Evolutionary conservation across 169 alveolate genomes (phyloP).

Genomic region (Sarcocystis neurona): DNA sequence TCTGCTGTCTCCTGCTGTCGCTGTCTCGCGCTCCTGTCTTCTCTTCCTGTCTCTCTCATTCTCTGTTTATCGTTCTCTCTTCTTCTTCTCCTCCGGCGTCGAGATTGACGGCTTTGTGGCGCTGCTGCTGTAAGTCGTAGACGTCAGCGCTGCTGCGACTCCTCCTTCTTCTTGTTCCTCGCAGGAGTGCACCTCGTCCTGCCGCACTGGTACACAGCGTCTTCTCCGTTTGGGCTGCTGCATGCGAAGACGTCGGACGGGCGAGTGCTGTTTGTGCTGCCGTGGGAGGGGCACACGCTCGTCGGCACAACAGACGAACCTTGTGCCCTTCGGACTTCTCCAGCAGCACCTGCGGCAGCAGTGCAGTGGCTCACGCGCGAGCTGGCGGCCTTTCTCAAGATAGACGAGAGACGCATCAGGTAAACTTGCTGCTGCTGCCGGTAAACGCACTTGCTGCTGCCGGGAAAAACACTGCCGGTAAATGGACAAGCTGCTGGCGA

Average conservation of each 20-base stretch:
- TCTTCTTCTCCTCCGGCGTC: neutral
- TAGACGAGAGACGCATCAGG: constrained; percentile 70
- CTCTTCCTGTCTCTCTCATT: neutral
- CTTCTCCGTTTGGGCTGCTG: constrained; percentile 83
- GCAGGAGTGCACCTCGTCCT: constrained; percentile 51
- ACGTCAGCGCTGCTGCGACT: too few species aligned
- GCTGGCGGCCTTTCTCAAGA: constrained; percentile 73
- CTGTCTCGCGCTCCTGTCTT: neutral
- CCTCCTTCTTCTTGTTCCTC: neutral
- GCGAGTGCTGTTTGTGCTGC: constrained; percentile 88
- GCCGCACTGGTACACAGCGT: constrained; percentile 61
- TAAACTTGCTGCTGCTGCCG: neutral
- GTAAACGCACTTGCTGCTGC: too few species aligned
- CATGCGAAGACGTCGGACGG: constrained; percentile 92
- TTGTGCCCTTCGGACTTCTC: constrained; percentile 75
- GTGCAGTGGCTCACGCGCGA: constrained; percentile 83
- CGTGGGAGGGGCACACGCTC: constrained; percentile 84
- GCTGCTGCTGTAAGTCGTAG: too few species aligned
- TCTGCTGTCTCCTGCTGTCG: neutral
- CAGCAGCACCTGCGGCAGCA: constrained; percentile 76
- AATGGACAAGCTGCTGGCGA: too few species aligned
- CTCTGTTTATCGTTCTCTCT: neutral
- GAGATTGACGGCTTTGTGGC: neutral
- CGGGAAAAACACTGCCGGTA: too few species aligned
- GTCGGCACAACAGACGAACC: constrained; percentile 91